Percentiles rank a stretch among this genome's conserved stretches.
phyloP scores from a whole-genome alignment of 306 rosid genomes.

The Citrullus colocynthis region DNA sequence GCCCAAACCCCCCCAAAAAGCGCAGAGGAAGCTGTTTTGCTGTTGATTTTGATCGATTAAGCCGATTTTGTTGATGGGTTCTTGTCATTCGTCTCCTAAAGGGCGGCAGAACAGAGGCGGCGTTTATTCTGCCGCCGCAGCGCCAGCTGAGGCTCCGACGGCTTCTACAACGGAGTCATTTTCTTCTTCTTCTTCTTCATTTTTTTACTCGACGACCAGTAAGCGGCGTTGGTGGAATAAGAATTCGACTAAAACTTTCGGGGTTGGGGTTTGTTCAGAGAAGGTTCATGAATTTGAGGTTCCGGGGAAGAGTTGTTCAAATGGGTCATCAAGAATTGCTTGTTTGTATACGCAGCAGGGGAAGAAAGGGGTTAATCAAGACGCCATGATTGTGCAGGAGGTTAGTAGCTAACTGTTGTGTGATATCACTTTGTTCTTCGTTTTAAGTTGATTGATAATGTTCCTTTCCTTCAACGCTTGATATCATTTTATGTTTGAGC shows the following conservation, averaged over 20 bases:
- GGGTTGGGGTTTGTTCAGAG: conserved; percentile 10
- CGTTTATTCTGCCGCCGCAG: neutral
- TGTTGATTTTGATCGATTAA: neutral
- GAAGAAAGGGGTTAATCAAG: conserved; percentile 47
- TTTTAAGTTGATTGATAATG: neutral
- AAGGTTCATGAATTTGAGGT: conserved; percentile 17
- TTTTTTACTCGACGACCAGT: neutral
- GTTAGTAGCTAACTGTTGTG: conserved; percentile 6
- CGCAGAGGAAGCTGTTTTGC: neutral
- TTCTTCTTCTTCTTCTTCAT: neutral
- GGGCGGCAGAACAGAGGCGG: neutral
- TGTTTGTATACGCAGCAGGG: conserved; percentile 45
- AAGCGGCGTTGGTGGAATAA: conserved; percentile 11
- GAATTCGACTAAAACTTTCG: neutral
- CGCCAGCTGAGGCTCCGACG: neutral
- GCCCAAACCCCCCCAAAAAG: neutral
- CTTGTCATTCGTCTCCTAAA: conserved; percentile 11
- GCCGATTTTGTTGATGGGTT: conserved; percentile 12
- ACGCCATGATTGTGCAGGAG: conserved; percentile 48
- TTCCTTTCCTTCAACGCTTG: neutral
- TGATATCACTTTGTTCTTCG: neutral
- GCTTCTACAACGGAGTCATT: neutral
- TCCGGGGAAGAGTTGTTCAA: conserved; percentile 24
- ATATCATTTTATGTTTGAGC: neutral
- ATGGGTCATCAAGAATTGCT: conserved; percentile 23